Conservation (phyloP, 2,329 filamentous ascomycete species). For the Stachybotrys elegans region DNA sequence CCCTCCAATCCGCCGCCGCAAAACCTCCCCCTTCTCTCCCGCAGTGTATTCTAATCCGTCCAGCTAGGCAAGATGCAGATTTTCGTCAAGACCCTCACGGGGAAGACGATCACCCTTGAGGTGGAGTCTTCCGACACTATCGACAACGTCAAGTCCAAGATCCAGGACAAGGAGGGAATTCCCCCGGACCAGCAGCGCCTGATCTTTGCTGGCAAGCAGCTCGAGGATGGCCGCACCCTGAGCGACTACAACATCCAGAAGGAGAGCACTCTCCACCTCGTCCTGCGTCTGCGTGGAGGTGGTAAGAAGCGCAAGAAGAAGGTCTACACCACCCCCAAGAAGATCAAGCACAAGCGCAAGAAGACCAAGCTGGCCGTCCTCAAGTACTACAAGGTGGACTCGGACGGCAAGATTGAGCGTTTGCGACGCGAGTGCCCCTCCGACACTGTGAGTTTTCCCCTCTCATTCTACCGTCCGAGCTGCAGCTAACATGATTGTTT, state of each 20-base stretch:
- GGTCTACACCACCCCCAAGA: constrained; percentile 99
- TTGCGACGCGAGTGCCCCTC: constrained; percentile 95
- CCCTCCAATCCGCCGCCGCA: no score
- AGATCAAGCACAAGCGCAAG: constrained; percentile 99
- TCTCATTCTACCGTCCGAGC: not conserved
- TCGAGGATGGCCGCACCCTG: constrained; percentile 97
- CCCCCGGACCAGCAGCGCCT: constrained; percentile 98
- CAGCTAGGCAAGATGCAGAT: constrained; percentile 67
- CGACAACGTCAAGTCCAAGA: constrained; percentile 99
- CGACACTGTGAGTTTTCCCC: constrained; percentile 64
- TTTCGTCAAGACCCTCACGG: constrained; percentile 86
- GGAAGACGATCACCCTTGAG: constrained; percentile 99
- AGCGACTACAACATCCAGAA: constrained; percentile 99
- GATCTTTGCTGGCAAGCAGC: constrained; percentile 99
- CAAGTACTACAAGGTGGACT: constrained; percentile 99
- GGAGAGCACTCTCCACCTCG: constrained; percentile 97
- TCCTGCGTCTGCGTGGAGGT: constrained; percentile 96
- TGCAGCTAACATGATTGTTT: constrained; percentile 26
- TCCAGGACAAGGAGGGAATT: constrained; percentile 98
- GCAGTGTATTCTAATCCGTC: no score
- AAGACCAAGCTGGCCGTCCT: constrained; percentile 99
- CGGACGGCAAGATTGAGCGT: constrained; percentile 99
- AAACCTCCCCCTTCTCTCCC: no score
- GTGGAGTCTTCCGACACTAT: constrained; percentile 99
- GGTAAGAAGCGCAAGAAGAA: constrained; percentile 99